Evolutionary conservation across 2,329 filamentous ascomycete species (phyloP), one percentile per base, ranked within the genome.

Genomic region (Aspergillus sojae): DNA sequence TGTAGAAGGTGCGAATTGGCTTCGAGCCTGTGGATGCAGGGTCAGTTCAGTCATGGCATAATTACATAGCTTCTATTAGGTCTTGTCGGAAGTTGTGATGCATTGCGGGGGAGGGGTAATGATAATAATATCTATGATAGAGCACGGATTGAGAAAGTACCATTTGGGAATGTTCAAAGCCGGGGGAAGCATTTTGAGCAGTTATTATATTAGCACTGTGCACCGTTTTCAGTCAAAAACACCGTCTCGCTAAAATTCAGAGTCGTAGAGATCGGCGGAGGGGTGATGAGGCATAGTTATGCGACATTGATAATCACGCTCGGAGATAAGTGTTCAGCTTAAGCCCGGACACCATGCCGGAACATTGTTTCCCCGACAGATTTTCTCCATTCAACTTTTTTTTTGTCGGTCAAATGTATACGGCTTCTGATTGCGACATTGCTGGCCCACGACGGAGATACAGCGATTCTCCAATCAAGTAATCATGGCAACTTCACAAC

Each of bases 1-100:
- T 97, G 88, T 62, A 97, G 88, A 65, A 98, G 89, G 77, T 98
- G 94, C 0, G 91, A 90, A 80, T 98, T 98, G 77, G 94, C 88
- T 73, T 92, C 86, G 46, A 99, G 89, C 94, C 94, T 97, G 43
- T 16, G 56, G 28, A 39, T 26, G 5, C 9, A 16, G 48, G 6
- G 34, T 59, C 41, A 61, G 41, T 41, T 57, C 41, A 61, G 41
- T 41, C 39, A 26, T 54, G 32, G 57, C 28, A 36, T 30, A 45
- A 34, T 32, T 30, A 50, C 50, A 16, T 57, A 43, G 28, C 9
- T 32, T 52, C 48, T 32, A 23, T 11, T 1, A 6, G 11, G 10
- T n/a, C 11, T 34, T 5, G 48, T 52, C 48, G 48, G 19, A 34
- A 34, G 21, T 21, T 34, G 57, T 57, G 59, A 64, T 58, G 63